Base-by-base conservation (phyloP, 768 basidiomycete species). In the Tephrocybe sp. region DNA sequence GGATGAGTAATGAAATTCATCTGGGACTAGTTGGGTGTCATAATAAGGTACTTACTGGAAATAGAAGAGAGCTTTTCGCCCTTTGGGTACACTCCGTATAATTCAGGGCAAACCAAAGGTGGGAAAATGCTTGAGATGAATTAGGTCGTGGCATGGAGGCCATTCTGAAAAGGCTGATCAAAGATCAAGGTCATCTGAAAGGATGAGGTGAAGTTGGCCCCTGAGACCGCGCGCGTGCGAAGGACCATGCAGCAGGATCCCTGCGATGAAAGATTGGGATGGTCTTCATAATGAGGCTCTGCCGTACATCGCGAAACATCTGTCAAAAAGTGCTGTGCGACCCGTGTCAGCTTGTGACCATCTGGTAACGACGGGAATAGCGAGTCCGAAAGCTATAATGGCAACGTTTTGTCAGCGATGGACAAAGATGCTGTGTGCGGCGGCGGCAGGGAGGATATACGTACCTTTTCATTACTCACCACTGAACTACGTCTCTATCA, bases 401-500 rank as follows among this genome's bases (percentile, higher is more conserved):
- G 25, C 26, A 51, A 6, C 15, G 42, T 9, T 36, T 31, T 32
- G 49, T n/a, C 42, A n/a, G 31, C 32, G 3, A 21, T 42, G 38
- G 39, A 16, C 38, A 9, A 22, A 31, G 37, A 19, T 9, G 27
- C 9, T 15, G 15, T 19, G 30, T n/a, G n/a, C n/a, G n/a, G n/a
- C n/a, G n/a, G n/a, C n/a, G n/a, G n/a, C n/a, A n/a, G n/a, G n/a
- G n/a, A n/a, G n/a, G 12, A 47, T 21, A 21, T 21, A 32, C 78
- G 48, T 62, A 92, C 94, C 78, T 91, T 68, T 89, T 87, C 86
- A 98, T 89, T 52, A 97, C 93, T 3, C 36, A 60, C 83, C 80
- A 16, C 93, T 96, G 13, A 89, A 87, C 86, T 92, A 95, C 97
- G 98, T 99, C 68, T 99, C 96, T 57, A 98, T 75, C 13, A 95